Conservation (phyloP, 2,329 filamentous ascomycete genomes). For the Fusarium continuum region DNA sequence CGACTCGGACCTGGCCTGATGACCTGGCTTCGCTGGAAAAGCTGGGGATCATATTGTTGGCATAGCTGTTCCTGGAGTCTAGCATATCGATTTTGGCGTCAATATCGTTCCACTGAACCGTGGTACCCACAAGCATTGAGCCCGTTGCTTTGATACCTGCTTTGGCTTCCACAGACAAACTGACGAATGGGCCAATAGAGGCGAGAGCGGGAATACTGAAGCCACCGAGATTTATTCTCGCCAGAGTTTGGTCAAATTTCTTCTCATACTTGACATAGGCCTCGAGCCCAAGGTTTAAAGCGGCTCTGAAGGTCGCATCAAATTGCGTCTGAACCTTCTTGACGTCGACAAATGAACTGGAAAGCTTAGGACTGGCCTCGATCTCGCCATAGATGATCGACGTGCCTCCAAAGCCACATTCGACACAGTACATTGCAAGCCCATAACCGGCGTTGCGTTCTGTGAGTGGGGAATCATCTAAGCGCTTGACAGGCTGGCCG, state of each 20-base stretch:
- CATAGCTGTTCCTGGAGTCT: not conserved
- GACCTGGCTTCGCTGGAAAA: not conserved
- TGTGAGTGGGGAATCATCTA: too few relatives aligned
- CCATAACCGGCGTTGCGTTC: not conserved
- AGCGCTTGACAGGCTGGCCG: too few relatives aligned
- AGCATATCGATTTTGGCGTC: conserved; percentile 1
- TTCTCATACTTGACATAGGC: conserved; percentile 5
- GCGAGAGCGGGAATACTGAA: not conserved
- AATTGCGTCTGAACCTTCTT: not conserved
- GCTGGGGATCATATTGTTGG: not conserved
- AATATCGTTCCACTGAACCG: conserved; percentile 1
- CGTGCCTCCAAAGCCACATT: not conserved
- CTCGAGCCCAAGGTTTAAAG: not conserved
- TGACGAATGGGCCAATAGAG: not conserved
- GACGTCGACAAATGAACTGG: not conserved
- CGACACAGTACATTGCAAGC: conserved; percentile 8
- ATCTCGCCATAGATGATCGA: not conserved
- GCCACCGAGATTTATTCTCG: too few relatives aligned
- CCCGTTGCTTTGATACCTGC: not conserved
- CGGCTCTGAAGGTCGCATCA: not conserved
- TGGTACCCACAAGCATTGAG: not conserved
- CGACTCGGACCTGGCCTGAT: not conserved
- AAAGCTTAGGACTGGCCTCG: not conserved
- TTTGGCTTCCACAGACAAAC: not conserved
- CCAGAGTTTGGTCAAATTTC: too few relatives aligned